Conservation (phyloP, 2,329 filamentous ascomycete species). For the Pseudonectria foliicola region DNA sequence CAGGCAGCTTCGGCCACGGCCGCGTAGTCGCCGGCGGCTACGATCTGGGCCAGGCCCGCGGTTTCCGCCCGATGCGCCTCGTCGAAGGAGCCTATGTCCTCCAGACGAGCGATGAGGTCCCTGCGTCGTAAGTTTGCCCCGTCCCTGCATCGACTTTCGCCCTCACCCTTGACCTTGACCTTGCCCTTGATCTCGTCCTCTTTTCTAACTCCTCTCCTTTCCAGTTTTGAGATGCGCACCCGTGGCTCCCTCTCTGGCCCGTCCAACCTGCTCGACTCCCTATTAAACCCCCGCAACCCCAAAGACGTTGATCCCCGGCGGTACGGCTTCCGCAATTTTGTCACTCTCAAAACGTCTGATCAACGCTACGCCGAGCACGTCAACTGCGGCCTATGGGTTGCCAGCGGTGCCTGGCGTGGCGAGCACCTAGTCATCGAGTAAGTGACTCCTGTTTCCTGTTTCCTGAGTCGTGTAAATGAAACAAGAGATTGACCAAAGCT, state of each 20-base stretch:
- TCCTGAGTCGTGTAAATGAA: conserved; percentile 2
- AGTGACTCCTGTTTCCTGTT: conserved; percentile 13
- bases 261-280: conserved; percentile 34
- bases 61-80: conserved; percentile 34
- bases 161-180: not conserved
- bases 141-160: not conserved
- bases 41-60: conserved; percentile 34
- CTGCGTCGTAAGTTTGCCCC: conserved; percentile 32
- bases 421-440: conserved; percentile 41
- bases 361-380: conserved; percentile 41
- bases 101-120: conserved; percentile 38
- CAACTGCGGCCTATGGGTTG: conserved; percentile 44
- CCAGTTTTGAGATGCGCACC: conserved; percentile 37
- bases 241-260: conserved; percentile 41
- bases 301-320: conserved; percentile 34
- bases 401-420: conserved; percentile 39
- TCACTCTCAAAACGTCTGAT: conserved; percentile 43
- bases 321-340: conserved; percentile 43
- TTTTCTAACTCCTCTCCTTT: too few relatives aligned
- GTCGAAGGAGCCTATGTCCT: conserved; percentile 44
- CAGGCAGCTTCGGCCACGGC: conserved; percentile 41
- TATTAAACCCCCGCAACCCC: conserved; percentile 30
- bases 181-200: too few relatives aligned
- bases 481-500: conserved; percentile 3
- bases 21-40: conserved; percentile 38